Evolutionary conservation across 2,329 filamentous ascomycete genomes (phyloP).

Genomic region (Phialophora expanda): DNA sequence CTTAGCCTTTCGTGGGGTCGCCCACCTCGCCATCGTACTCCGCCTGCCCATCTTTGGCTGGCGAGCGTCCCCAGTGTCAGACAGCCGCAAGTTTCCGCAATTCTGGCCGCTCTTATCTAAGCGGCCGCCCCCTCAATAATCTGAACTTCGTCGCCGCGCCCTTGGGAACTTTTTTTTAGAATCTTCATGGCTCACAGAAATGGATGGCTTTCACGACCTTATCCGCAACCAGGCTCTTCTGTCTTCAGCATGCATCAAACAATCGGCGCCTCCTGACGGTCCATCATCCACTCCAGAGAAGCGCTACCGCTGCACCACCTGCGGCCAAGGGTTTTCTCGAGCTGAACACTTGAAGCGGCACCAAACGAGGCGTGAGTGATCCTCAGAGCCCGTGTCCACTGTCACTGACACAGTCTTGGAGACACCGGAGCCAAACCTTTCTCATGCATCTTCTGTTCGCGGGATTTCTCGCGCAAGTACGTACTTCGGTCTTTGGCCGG

Average conservation of each 20-base stretch:
- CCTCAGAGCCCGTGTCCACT: constrained; percentile 29
- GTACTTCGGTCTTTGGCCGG: neutral
- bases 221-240: constrained; percentile 33
- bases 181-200: neutral
- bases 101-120: constrained; percentile 16
- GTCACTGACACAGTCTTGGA: constrained; percentile 33
- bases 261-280: constrained; percentile 9
- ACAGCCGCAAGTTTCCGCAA: neutral
- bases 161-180: neutral
- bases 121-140: constrained; percentile 1
- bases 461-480: constrained; percentile 52
- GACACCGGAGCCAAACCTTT: constrained; percentile 57
- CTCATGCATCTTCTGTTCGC: constrained; percentile 53
- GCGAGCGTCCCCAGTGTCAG: neutral
- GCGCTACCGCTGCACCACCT: constrained; percentile 51
- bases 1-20: neutral
- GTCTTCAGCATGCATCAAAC: constrained; percentile 29
- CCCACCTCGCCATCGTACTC: neutral
- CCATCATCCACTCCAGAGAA: constrained; percentile 43
- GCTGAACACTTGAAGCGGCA: constrained; percentile 57
- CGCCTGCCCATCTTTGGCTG: neutral
- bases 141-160: neutral
- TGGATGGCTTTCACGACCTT: constrained; percentile 34
- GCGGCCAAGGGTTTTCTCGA: constrained; percentile 53
- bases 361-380: constrained; percentile 51